phyloP scores from a whole-genome alignment of 2,329 filamentous ascomycete genomes.

The Nakataea oryzae region DNA sequence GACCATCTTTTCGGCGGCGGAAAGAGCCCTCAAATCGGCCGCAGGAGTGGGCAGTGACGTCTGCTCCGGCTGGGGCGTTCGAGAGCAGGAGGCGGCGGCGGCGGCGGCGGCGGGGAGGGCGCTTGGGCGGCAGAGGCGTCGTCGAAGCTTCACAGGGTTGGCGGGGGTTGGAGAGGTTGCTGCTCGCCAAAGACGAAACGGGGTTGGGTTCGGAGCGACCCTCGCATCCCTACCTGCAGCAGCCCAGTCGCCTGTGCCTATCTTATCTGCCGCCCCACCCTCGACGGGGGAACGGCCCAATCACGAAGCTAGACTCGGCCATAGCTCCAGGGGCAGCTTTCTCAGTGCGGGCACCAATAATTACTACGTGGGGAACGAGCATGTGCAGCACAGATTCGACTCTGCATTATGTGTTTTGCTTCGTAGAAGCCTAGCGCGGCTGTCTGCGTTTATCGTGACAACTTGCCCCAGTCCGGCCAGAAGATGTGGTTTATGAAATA shows the following conservation, averaged over 20 bases:
- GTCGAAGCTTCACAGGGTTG: neutral
- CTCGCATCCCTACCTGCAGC: no score
- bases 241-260: neutral
- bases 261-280: neutral
- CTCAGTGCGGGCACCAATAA: no score
- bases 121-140: neutral
- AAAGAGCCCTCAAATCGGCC: no score
- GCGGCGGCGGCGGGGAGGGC: no score
- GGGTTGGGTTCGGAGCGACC: no score
- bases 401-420: neutral
- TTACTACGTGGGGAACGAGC: no score
- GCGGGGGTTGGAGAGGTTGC: neutral
- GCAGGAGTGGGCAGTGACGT: no score
- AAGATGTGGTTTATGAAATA: neutral
- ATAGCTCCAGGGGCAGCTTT: no score
- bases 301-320: no score
- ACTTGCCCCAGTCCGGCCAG: neutral
- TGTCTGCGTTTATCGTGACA: neutral
- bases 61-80: neutral
- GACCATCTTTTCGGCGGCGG: slow-evolving; percentile 8
- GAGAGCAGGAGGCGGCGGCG: neutral
- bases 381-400: neutral
- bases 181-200: no score
- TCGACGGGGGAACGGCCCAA: no score
- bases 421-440: neutral